Evolutionary conservation across 2,329 filamentous ascomycete species (phyloP).

Genomic region (Pseudogymnoascus sp.): DNA sequence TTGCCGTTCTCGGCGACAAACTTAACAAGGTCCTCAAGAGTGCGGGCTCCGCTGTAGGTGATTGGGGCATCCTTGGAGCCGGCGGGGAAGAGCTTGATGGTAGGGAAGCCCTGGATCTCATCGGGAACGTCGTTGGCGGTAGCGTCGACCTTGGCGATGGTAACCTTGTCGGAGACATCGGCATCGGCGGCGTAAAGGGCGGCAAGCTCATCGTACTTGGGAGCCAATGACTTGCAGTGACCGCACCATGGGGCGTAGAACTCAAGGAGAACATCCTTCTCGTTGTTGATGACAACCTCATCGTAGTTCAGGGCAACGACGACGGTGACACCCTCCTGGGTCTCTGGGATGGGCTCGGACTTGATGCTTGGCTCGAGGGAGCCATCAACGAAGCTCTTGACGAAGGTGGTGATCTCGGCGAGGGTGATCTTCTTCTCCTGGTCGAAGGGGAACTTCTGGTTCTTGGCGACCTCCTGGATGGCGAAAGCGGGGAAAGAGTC

Average conservation of each 20-base stretch:
- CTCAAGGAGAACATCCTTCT: conserved; percentile 95
- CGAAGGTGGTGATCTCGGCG: conserved; percentile 66
- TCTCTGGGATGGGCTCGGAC: conserved; percentile 93
- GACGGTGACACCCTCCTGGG: conserved; percentile 79
- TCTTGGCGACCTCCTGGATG: conserved; percentile 91
- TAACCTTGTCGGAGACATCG: conserved; percentile 73
- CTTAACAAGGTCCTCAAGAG: conserved; percentile 79
- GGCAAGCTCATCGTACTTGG: conserved; percentile 91
- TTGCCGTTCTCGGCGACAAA: conserved; percentile 96
- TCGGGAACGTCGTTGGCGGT: conserved; percentile 95
- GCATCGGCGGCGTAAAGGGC: conserved; percentile 63
- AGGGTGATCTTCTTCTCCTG: conserved; percentile 70
- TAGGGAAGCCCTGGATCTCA: conserved; percentile 95
- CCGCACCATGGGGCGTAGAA: conserved; percentile 99
- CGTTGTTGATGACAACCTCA: conserved; percentile 80
- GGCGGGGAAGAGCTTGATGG: conserved; percentile 95
- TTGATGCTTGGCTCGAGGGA: conserved; percentile 96
- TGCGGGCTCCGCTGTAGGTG: conserved; percentile 81
- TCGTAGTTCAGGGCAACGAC: conserved; percentile 94
- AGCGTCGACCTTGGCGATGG: conserved; percentile 96
- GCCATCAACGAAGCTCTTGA: conserved; percentile 74
- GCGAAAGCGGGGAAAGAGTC: conserved; percentile 96
- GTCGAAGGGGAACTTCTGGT: conserved; percentile 94
- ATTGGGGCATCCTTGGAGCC: conserved; percentile 77
- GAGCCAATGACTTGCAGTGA: conserved; percentile 97